Percentiles rank a stretch among this genome's conserved stretches.
phyloP scores from a whole-genome alignment of 108 stramenopile species.

The Skeletonema menzelii region DNA sequence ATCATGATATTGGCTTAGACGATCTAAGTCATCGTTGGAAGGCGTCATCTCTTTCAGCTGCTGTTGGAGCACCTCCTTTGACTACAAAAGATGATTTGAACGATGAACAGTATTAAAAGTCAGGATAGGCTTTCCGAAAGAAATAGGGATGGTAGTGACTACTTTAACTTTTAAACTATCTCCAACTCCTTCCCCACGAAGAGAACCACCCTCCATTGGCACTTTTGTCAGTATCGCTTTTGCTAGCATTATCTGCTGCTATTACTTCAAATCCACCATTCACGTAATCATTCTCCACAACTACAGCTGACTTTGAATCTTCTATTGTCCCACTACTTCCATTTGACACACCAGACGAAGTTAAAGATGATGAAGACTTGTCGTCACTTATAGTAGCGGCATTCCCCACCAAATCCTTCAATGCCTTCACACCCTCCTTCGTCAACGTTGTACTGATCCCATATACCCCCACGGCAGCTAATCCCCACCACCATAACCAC shows the following conservation, averaged over 20 bases:
- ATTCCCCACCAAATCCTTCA: constrained; percentile 18
- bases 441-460: constrained; percentile 65
- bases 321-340: not conserved
- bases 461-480: constrained; percentile 71
- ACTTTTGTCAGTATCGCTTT: not conserved
- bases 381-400: not conserved
- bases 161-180: not conserved
- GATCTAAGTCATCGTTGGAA: not conserved
- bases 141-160: too few relatives aligned
- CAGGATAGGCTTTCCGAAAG: too few relatives aligned
- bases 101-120: not conserved
- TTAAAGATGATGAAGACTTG: not conserved
- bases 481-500: constrained; percentile 66
- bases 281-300: not conserved
- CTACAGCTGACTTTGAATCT: not conserved
- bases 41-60: too few relatives aligned
- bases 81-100: not conserved
- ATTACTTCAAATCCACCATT: not conserved
- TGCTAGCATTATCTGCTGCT: not conserved
- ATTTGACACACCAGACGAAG: not conserved
- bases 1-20: not conserved
- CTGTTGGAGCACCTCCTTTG: not conserved
- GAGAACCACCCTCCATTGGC: not conserved
- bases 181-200: not conserved
- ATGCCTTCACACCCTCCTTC: constrained; percentile 47